Base-by-base conservation (phyloP, 371 early-diverging fungal genomes). In the Haplosporangium sp. region DNA sequence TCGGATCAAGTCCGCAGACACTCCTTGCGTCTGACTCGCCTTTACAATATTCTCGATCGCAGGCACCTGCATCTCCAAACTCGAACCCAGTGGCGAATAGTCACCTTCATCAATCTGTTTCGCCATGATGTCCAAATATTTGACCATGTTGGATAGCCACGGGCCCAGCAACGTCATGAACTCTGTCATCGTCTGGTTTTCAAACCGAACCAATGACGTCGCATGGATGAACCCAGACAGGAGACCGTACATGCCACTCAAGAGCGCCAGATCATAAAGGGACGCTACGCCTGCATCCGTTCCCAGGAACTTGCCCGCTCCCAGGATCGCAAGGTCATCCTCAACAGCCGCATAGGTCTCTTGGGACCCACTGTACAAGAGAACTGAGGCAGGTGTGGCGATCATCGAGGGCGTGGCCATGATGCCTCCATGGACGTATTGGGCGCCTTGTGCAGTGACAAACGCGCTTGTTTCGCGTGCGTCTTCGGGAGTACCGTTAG, bases 221-320 rank as follows among this genome's bases (percentile, higher is more conserved):
- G 64, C n/a, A 43, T 63, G 64, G 16, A 21, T 63, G 46, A 63
- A 55, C 13, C 64, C 64, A 12, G 47, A 1, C 37, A 63, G 46
- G 18, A 63, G 55, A 36, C 64, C 55, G 37, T 63, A 63, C 55
- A 45, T 55, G 46, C 55, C 54, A 37, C 64, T 63, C 55, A 63
- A 36, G 36, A 63, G 55, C 4, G 64, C 64, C 12, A 55, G 42
- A 29, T 55, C 64, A 37, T 55, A 43, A 10, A 63, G 36, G 5
- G 55, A 63, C 14, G 64, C 64, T n/a, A 55, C 21, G 14, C 64
- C 64, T 46, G 11, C 11, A 29, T 63, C 64, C 21, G 54, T 29
- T 4, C 54, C 55, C 14, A 55, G 55, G 40, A 46, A 46, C n/a
- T 46, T 54, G 41, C 43, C 38, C 11, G 54, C 36, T 29, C 55